Percentiles rank a stretch among this genome's conserved stretches.
Evolutionary conservation across 2,329 filamentous ascomycete species (phyloP).

Genomic region (Fusarium vanettenii): DNA sequence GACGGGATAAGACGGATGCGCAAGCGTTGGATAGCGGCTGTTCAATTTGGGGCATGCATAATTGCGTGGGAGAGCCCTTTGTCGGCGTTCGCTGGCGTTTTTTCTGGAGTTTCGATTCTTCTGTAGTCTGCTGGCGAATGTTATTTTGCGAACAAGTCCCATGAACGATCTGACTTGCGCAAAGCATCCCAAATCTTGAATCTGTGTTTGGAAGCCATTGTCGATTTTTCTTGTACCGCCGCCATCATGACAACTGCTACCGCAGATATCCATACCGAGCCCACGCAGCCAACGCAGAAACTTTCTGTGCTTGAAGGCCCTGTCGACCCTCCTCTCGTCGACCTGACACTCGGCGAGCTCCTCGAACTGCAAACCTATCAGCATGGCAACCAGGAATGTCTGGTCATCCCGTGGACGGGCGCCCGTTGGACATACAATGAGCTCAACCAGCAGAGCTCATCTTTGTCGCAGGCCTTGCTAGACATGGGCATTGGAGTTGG

Average conservation of each 20-base stretch:
- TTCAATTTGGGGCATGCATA: conserved; percentile 28
- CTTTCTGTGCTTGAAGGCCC: conserved; percentile 75
- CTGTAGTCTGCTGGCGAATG: neutral
- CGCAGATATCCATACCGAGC: conserved; percentile 44
- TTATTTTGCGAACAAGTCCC: neutral
- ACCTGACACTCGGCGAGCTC: conserved; percentile 78
- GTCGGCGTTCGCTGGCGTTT: conserved; percentile 4
- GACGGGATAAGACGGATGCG: conserved; percentile 37
- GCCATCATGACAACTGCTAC: conserved; percentile 46
- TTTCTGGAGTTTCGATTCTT: conserved; percentile 1
- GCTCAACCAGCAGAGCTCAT: conserved; percentile 70
- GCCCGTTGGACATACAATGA: conserved; percentile 79
- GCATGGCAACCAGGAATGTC: conserved; percentile 73
- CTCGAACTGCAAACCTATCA: conserved; percentile 76
- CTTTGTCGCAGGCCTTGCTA: conserved; percentile 73
- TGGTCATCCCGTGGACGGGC: conserved; percentile 81
- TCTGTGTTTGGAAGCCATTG: neutral
- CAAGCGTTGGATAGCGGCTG: conserved; percentile 27
- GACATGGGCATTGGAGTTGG: conserved; percentile 74
- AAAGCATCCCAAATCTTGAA: conserved; percentile 4
- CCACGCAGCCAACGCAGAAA: conserved; percentile 49
- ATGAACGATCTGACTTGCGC: neutral
- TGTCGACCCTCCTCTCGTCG: conserved; percentile 74
- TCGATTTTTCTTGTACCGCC: neutral
- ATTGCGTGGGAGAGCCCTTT: conserved; percentile 27